Evolutionary conservation across 805 yeast genomes (phyloP).

Genomic region (Metschnikowia proteae): DNA sequence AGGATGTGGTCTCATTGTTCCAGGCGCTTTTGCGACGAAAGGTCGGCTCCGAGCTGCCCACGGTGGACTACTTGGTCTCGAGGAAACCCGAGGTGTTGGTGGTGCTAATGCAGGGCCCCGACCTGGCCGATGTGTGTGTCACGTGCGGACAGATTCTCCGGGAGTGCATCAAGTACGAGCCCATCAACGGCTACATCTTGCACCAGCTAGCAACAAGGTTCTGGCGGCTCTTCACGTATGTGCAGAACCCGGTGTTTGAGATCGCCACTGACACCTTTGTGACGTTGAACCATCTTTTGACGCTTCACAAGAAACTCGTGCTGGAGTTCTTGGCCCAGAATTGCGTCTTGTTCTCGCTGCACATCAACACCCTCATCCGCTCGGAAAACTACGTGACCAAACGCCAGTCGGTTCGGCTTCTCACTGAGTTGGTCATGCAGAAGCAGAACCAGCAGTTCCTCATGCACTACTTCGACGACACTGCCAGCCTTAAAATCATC

Average conservation of each 20-base stretch:
- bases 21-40: constrained; percentile 74
- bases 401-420: constrained; percentile 78
- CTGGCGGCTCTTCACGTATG: constrained; percentile 83
- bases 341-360: constrained; percentile 52
- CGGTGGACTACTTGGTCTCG: constrained; percentile 74
- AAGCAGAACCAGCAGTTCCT: constrained; percentile 69
- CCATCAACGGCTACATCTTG: constrained; percentile 56
- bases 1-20: constrained; percentile 72
- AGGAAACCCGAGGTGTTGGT: constrained; percentile 59
- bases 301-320: constrained; percentile 64
- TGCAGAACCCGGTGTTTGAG: constrained; percentile 76
- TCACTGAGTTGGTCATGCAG: constrained; percentile 67
- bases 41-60: constrained; percentile 72
- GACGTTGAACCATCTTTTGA: constrained; percentile 66
- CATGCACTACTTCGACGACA: constrained; percentile 71
- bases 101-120: constrained; percentile 67
- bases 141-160: constrained; percentile 75
- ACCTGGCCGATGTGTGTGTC: constrained; percentile 65
- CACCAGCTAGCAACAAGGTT: constrained; percentile 46
- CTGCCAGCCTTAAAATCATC: constrained; percentile 77
- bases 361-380: constrained; percentile 66
- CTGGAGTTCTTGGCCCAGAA: constrained; percentile 64
- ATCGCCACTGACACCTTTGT: constrained; percentile 86
- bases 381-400: constrained; percentile 87
- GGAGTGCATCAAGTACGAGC: constrained; percentile 80